Base-by-base conservation (phyloP, 2,329 filamentous ascomycete species). In the Intubia oerlemansii region DNA sequence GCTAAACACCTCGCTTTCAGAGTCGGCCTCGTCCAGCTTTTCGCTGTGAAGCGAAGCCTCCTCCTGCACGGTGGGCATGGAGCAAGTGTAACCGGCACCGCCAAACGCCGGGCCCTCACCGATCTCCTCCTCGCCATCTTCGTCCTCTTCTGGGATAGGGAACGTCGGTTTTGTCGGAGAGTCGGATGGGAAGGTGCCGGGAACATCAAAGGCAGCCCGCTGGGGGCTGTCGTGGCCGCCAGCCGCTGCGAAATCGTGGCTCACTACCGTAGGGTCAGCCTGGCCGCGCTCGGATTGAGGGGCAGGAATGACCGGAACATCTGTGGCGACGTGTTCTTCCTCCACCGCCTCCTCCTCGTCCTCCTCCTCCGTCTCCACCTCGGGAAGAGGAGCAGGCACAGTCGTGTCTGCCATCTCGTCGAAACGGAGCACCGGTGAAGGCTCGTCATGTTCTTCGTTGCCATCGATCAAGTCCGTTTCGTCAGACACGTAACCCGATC, bases 181-280 rank as follows among this genome's bases (percentile, higher is more conserved):
- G n/a, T n/a, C n/a, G n/a, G n/a, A n/a, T 1, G 66, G 66, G 36
- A 71, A 77, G 1, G 56, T 59, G 7, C 70, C 71, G 7, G 72
- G 71, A 11, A 72, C 47, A 23, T 55, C 55, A 23, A 62, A 58
- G 29, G 52, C 48, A 34, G 11, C 7, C 5, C 27, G 12, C 4
- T 11, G 25, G 10, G 24, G 24, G 11, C 28, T 25, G 21, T n/a
- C n/a, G n/a, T n/a, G n/a, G n/a, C n/a, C n/a, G n/a, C n/a, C n/a
- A n/a, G n/a, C n/a, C n/a, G n/a, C n/a, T n/a, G n/a, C n/a, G n/a
- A n/a, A n/a, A n/a, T n/a, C n/a, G n/a, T n/a, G n/a, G n/a, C n/a
- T n/a, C n/a, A n/a, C n/a, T n/a, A n/a, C n/a, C n/a, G n/a, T n/a
- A n/a, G n/a, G n/a, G n/a, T n/a, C n/a, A n/a, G n/a, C n/a, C n/a